Conservation (phyloP, 441 rosid genomes). For the Mallotus repandus region DNA sequence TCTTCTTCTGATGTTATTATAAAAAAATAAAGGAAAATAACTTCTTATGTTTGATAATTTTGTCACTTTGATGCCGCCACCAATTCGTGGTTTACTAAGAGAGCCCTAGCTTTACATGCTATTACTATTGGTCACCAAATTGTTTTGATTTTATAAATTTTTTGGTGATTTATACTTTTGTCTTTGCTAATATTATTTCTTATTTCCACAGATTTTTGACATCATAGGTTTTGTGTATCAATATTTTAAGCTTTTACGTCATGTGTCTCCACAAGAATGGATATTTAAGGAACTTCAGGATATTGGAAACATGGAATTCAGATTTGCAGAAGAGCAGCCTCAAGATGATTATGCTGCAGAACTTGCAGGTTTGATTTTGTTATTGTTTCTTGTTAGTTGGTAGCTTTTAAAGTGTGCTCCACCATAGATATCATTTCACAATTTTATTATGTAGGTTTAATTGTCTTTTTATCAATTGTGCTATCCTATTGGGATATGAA, state of each 20-base stretch:
- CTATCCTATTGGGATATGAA: not conserved
- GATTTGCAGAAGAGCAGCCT: slow-evolving; percentile 92
- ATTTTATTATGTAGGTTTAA: not conserved
- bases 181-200: not conserved
- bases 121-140: not conserved
- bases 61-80: not conserved
- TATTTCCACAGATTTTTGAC: slow-evolving; percentile 59
- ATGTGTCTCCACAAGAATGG: slow-evolving; percentile 89
- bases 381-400: slow-evolving; percentile 16
- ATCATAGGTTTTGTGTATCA: slow-evolving; percentile 84
- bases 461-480: not conserved
- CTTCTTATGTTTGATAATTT: not conserved
- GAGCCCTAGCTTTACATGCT: not conserved
- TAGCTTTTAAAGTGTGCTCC: not conserved
- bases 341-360: slow-evolving; percentile 98
- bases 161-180: slow-evolving; percentile 12
- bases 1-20: not conserved
- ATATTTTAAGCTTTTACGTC: slow-evolving; percentile 71
- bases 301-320: slow-evolving; percentile 91
- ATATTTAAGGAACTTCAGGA: slow-evolving; percentile 96
- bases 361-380: slow-evolving; percentile 70
- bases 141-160: slow-evolving; percentile 21
- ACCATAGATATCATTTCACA: not conserved
- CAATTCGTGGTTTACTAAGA: not conserved
- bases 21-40: not conserved